Conservation (phyloP, 2,329 filamentous ascomycete genomes). For the Trichoderma brevicompactum region DNA sequence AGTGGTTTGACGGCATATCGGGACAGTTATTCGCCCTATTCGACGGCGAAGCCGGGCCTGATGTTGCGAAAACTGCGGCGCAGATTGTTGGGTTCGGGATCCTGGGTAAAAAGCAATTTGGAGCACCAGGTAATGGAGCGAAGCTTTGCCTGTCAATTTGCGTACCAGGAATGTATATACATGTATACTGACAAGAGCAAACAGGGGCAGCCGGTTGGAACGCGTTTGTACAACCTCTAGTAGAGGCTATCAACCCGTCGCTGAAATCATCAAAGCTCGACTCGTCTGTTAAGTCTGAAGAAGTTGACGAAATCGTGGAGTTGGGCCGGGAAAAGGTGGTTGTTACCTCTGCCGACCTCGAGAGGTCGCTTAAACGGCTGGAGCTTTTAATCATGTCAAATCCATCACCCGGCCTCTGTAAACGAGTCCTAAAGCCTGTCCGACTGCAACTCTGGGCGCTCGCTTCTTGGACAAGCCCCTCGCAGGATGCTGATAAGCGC, state of each 20-base stretch:
- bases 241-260: constrained; percentile 56
- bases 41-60: constrained; percentile 54
- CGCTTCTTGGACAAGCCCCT: constrained; percentile 53
- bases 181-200: not conserved
- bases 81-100: constrained; percentile 61
- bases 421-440: constrained; percentile 62
- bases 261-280: constrained; percentile 29
- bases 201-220: constrained; percentile 64
- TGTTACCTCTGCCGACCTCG: constrained; percentile 53
- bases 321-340: constrained; percentile 50
- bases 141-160: not conserved
- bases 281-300: constrained; percentile 26
- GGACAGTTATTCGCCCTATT: constrained; percentile 65
- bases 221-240: constrained; percentile 62
- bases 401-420: constrained; percentile 68
- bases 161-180: not conserved
- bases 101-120: constrained; percentile 64
- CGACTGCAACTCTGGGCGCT: constrained; percentile 67
- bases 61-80: constrained; percentile 44
- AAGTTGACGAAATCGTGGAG: constrained; percentile 50
- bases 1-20: constrained; percentile 65
- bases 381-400: constrained; percentile 63
- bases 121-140: constrained; percentile 58
- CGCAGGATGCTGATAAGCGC: constrained; percentile 41
- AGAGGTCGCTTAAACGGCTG: constrained; percentile 58